Evolutionary conservation across 73 alveolate genomes (phyloP).

Genomic region (Breviolum minutum): DNA sequence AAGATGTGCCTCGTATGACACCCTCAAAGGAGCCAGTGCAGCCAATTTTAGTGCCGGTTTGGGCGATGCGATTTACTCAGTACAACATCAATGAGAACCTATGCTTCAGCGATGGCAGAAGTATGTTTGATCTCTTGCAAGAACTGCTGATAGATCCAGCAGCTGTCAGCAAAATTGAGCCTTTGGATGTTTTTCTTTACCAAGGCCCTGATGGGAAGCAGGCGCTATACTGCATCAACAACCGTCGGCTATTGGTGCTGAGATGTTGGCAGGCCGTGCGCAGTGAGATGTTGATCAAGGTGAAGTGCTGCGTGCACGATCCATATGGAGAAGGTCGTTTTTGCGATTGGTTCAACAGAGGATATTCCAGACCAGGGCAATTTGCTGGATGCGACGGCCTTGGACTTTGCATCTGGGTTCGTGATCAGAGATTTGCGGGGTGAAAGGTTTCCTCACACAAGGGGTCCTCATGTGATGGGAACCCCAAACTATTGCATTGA

Average conservation of each 20-base stretch:
- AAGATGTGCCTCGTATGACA: not conserved
- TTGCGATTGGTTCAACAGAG: not conserved
- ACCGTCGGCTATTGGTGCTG: constrained; percentile 25
- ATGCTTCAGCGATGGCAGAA: not conserved
- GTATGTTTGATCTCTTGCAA: not conserved
- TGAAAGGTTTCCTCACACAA: too few relatives aligned
- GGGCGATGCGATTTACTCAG: constrained; percentile 46
- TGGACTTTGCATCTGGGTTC: constrained; percentile 18
- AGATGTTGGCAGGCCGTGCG: constrained; percentile 13
- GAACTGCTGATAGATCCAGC: not conserved
- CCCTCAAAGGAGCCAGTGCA: not conserved
- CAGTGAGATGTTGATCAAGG: not conserved
- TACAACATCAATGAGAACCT: constrained; percentile 26
- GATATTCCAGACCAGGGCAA: constrained; percentile 20
- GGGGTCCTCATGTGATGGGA: too few relatives aligned
- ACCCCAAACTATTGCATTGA: too few relatives aligned
- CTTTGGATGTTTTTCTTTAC: constrained; percentile 13
- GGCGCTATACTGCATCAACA: constrained; percentile 32
- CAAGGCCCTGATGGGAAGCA: not conserved
- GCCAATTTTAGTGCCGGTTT: not conserved
- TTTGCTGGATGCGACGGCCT: constrained; percentile 28
- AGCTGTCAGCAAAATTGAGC: not conserved
- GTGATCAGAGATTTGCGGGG: not conserved
- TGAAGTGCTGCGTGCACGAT: constrained; percentile 7
- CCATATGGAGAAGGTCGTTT: not conserved